Evolutionary conservation across 495 filamentous ascomycete genomes (phyloP).

Genomic region (Lasiosphaeria ovina): DNA sequence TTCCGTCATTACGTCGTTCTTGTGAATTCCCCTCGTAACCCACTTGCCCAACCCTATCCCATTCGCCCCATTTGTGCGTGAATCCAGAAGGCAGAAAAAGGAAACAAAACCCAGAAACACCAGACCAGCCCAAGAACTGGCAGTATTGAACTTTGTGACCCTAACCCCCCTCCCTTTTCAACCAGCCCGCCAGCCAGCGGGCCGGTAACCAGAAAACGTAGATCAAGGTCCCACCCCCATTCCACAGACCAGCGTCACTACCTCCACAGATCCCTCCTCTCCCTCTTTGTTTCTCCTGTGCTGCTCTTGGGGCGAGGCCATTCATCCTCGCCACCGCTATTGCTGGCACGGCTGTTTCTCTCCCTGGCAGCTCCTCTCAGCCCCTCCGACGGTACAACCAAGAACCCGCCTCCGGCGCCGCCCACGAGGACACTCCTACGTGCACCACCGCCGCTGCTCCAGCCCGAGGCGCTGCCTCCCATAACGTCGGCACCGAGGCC

Average conservation of each 20-base stretch:
- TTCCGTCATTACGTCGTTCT: no score
- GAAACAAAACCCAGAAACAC: no score
- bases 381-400: conserved; percentile 63
- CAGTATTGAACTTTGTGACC: no score
- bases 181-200: no score
- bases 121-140: no score
- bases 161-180: no score
- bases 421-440: conserved; percentile 54
- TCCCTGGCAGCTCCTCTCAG: conserved; percentile 5
- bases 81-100: no score
- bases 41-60: no score
- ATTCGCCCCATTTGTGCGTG: no score
- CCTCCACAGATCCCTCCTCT: conserved; percentile 46
- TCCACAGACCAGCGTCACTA: conserved; percentile 16
- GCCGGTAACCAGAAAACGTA: no score
- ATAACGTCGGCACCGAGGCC: conserved; percentile 43
- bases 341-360: conserved; percentile 8
- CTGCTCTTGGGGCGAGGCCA: conserved; percentile 46
- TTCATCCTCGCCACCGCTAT: conserved; percentile 29
- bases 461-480: conserved; percentile 35
- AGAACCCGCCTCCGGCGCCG: conserved; percentile 77
- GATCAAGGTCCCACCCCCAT: neutral
- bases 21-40: no score
- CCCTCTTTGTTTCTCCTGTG: conserved; percentile 39
- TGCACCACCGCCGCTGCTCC: conserved; percentile 41